phyloP scores from a whole-genome alignment of 2,329 filamentous ascomycete genomes.

The Trichophyton mentagrophytes region DNA sequence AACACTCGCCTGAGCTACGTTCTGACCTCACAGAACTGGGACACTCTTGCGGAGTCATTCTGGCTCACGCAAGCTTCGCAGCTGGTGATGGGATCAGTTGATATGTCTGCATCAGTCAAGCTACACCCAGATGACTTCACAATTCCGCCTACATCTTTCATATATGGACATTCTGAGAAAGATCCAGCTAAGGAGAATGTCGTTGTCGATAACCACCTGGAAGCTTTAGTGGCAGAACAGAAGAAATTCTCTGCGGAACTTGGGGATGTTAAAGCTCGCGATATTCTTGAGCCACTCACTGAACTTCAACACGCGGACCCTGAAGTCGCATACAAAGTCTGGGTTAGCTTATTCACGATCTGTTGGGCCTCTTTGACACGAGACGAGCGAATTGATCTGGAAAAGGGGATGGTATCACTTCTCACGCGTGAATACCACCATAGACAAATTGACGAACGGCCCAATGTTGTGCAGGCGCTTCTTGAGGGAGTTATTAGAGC shows the following conservation, averaged over 20 bases:
- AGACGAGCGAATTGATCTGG: conserved; percentile 80
- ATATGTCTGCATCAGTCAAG: conserved; percentile 66
- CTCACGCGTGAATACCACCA: conserved; percentile 93
- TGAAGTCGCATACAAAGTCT: conserved; percentile 72
- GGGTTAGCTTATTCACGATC: conserved; percentile 81
- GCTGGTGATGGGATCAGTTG: conserved; percentile 77
- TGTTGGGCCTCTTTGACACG: conserved; percentile 81
- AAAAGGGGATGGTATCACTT: conserved; percentile 79
- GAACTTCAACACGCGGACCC: conserved; percentile 86
- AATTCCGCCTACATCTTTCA: conserved; percentile 56
- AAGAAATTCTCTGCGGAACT: conserved; percentile 73
- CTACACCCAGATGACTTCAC: conserved; percentile 76
- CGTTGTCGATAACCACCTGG: conserved; percentile 72
- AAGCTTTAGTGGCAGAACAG: conserved; percentile 64
- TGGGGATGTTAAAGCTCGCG: conserved; percentile 72
- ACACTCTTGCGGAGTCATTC: conserved; percentile 84
- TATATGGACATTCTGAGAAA: conserved; percentile 60
- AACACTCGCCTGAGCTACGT: conserved; percentile 82
- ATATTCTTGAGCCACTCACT: conserved; percentile 76
- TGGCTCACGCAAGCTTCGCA: conserved; percentile 95
- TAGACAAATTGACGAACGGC: conserved; percentile 83
- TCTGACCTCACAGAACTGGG: conserved; percentile 88
- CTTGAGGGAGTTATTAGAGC: conserved; percentile 77
- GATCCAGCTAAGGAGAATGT: conserved; percentile 51
- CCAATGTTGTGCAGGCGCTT: conserved; percentile 88